Conservation (phyloP, 306 rosid genomes). For the Rubus parviflorus region DNA sequence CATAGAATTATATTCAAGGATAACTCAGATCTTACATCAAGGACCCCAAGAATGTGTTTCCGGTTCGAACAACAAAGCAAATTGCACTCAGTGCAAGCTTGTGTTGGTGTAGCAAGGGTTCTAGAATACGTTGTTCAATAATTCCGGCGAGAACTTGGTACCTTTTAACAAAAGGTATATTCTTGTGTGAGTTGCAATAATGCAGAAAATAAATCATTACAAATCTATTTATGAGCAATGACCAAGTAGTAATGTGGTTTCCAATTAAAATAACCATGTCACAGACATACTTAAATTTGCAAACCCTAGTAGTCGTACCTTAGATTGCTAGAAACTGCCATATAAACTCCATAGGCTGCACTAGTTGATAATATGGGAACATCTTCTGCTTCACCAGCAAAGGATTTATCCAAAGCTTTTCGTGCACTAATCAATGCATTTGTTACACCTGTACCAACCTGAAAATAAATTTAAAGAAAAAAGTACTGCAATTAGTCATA, state of each 20-base stretch:
- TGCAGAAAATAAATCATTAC: not conserved
- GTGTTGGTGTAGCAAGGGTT: conserved; percentile 47
- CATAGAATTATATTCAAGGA: not conserved
- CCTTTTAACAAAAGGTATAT: conserved; percentile 27
- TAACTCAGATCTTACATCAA: conserved; percentile 33
- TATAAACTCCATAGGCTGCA: conserved; percentile 81
- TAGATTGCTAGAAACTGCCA: conserved; percentile 93
- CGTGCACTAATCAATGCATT: conserved; percentile 73
- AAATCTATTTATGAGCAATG: not conserved
- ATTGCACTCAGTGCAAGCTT: conserved; percentile 41
- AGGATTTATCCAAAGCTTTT: conserved; percentile 68
- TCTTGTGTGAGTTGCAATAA: not conserved
- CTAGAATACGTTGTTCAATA: conserved; percentile 53
- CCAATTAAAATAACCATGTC: not conserved
- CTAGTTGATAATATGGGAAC: conserved; percentile 83
- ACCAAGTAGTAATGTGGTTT: not conserved
- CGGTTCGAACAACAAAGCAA: conserved; percentile 53
- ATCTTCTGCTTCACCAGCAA: conserved; percentile 74
- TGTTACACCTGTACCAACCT: conserved; percentile 90
- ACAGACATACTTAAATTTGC: not conserved
- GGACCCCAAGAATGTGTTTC: conserved; percentile 60
- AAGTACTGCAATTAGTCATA: not conserved
- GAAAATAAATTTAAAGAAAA: conserved; percentile 13
- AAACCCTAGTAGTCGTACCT: conserved; percentile 45
- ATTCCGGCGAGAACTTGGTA: conserved; percentile 56